Evolutionary conservation across 148 eudicot species (phyloP), one percentile per base, ranked within the genome.

Genomic region (Linanthus parryae): DNA sequence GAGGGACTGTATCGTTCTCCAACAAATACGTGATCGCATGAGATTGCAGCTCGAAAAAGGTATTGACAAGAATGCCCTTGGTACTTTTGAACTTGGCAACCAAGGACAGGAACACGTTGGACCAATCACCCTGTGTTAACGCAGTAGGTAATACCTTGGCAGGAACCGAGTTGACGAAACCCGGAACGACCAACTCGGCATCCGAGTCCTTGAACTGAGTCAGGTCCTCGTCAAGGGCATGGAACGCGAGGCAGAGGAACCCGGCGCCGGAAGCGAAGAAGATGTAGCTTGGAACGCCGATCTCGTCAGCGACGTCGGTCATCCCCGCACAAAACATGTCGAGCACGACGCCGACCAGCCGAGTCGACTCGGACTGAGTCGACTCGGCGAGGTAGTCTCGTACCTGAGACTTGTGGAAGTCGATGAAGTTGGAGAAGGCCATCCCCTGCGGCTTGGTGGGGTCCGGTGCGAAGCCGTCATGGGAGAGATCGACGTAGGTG

Each of bases 11-110:
- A 2, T 72, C 30, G 0, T 20, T 23, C 0, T 50, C 24, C 4
- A 68, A 13, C 1, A 38, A 27, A 2, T 36, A 18, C 2, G 61
- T 29, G n/a, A n/a, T n/a, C n/a, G n/a, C n/a, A n/a, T n/a, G n/a
- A n/a, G n/a, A n/a, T 24, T 76, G 74, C 2, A 76, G 53, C 62
- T 68, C 72, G 5, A 14, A 3, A 35, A 49, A 72, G 1, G 82
- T 61, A 17, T 76, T 76, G 3, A 72, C 24, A 19, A 76, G 24
- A 21, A 76, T 72, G 14, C 65, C 81, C 45, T 61, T 72, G 2
- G 58, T 9, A 22, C 42, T 44, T 15, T 59, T 51, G 8, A 53
- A 60, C 43, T 27, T 48, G 29, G 48, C 54, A 0, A 65, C 59
- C 0, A 17, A 29, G 16, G 16, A 9, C 2, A 64, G 21, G 17